A percentile compares a stretch with the other conserved stretches of the same genome.
Conservation (phyloP, 2,329 filamentous ascomycete species). For the Pseudogymnoascus sp. region DNA sequence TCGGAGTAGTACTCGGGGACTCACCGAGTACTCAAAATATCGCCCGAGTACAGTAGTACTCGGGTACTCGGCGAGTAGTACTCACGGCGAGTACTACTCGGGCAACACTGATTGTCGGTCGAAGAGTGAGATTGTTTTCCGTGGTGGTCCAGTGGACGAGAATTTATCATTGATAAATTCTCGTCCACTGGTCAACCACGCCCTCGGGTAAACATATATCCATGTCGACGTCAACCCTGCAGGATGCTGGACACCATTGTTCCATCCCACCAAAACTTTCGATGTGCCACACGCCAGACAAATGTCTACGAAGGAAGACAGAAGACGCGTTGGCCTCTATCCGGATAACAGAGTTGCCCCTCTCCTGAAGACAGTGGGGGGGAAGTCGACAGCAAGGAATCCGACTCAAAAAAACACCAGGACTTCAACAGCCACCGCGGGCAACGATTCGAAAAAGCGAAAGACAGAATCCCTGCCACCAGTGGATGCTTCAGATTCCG, state of each 20-base stretch:
- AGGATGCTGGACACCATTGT: neutral
- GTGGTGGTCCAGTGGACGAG: too few relatives aligned
- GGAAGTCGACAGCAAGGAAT: neutral
- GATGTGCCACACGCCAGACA: neutral
- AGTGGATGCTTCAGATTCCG: neutral
- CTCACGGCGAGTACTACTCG: too few relatives aligned
- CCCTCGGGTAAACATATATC: neutral
- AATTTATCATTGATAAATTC: neutral
- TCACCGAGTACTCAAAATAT: too few relatives aligned
- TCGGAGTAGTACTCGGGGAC: too few relatives aligned
- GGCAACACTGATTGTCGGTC: too few relatives aligned
- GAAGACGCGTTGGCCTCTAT: neutral
- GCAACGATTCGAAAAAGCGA: neutral
- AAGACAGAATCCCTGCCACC: neutral
- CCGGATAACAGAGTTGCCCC: neutral
- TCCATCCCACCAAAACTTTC: neutral
- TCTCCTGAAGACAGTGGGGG: neutral
- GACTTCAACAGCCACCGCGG: neutral
- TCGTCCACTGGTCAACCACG: neutral
- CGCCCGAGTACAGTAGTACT: too few relatives aligned
- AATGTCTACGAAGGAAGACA: neutral
- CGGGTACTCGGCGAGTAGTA: too few relatives aligned
- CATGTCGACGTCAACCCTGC: neutral
- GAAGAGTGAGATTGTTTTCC: too few relatives aligned
- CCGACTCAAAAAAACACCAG: neutral